Base-by-base conservation (phyloP, 2,329 filamentous ascomycete species). In the Aspergillus clavatus region DNA sequence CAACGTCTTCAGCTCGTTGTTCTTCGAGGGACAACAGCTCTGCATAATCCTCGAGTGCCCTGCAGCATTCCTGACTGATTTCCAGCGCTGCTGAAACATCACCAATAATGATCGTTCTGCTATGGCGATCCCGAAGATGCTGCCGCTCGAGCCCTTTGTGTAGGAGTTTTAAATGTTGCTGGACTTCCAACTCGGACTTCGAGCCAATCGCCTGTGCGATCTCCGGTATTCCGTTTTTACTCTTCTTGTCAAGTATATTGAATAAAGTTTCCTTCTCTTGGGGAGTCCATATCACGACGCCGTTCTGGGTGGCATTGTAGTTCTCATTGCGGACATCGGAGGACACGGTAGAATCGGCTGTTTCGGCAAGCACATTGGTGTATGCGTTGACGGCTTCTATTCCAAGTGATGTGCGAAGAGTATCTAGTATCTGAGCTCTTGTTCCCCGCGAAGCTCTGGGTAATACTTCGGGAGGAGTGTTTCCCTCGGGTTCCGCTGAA, bases 171-270 rank as follows among this genome's bases (percentile, higher is more conserved):
- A 94, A 63, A 60, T 89, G 89, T 40, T 85, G 79, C 22, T 77
- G 76, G 26, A 93, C 81, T 66, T 96, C 89, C 7, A 84, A 61
- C 52, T 81, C 77, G 46, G 81, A 84, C 67, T 97, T 97, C 26
- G 81, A 84, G 0, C 73, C 73, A 12, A 95, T 72, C 0, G 77
- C 73, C 7, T 67, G 57, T 1, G 87, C 76, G 44, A 96, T 84
- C 1, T 75, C 78, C 1, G 67, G 67, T 1, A 85, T 56, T 49
- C 89, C 72, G 54, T 81, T 77, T 41, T 72, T 77, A 0, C 88
- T 88, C 2, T 85, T 73, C 0, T 79, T 78, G 1, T 76, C 72
- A 3, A 94, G 64, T 0, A 80, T 77, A 11, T 78, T 72, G 62
- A 88, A 95, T 46, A 95, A 79, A 0, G 72, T 55, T 1, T 77